Base-by-base conservation (phyloP, 805 yeast genomes). In the Myxozyma nipponensis region DNA sequence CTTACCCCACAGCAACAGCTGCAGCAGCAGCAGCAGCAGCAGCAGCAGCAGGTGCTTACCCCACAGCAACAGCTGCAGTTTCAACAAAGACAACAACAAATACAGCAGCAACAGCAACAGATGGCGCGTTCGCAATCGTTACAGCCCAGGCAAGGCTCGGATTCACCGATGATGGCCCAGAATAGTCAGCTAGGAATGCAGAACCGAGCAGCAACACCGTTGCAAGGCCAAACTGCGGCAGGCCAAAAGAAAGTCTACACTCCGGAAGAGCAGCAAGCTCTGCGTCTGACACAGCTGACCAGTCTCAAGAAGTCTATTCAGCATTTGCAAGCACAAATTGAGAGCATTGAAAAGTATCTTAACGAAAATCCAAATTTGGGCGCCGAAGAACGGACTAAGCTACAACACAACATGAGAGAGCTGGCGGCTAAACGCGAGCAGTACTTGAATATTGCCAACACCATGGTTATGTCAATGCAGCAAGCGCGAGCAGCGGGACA, bases 1-100 rank as follows among this genome's bases (percentile, higher is more conserved):
- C n/a, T n/a, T n/a, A n/a, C n/a, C n/a, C n/a, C n/a, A n/a, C 58
- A 53, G 35, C 52, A 46, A 24, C 57, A 49, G 15, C 50, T 40
- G 35, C 46, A 36, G 19, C 32, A 38, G 2, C 44, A 38, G 42
- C 51, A 50, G n/a, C 30, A 18, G 15, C 53, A 45, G 40, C 46
- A 25, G 43, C 47, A 42, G 34, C 44, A 46, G 3, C 50, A 42
- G 26, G 35, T 35, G 2, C 32, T 28, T 7, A 24, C 53, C n/a
- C 17, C 44, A 17, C 46, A 6, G 30, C 30, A 21, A 41, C 22
- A 35, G 4, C 18, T 43, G 35, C 54, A 53, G 39, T n/a, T n/a
- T n/a, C 43, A 32, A 19, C 57, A 53, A 50, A 36, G 42, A 3
- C 35, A 41, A 15, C 48, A 28, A 39, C 46, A 40, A 28, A 32